Conservation (phyloP, 331 rosid genomes). For the Phaseolus coccineus region DNA sequence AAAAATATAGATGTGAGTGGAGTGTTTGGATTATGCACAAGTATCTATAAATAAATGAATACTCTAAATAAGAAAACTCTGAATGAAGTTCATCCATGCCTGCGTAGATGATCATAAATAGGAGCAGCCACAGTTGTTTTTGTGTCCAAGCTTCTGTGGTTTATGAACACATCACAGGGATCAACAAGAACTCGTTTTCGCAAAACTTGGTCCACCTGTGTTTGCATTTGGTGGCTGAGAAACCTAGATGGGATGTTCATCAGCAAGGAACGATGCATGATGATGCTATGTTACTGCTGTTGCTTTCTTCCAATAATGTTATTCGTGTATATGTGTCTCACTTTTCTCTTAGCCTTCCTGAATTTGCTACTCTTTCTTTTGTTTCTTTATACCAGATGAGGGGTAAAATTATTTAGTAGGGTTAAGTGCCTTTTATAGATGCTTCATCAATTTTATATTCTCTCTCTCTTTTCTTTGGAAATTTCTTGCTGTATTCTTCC, state of each 20-base stretch:
- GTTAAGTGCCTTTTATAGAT: not conserved
- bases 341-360: not conserved
- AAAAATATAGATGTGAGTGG: too few species aligned
- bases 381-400: not conserved
- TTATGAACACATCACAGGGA: slow-evolving; percentile 70
- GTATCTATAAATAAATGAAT: too few species aligned
- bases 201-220: slow-evolving; percentile 14
- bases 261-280: slow-evolving; percentile 47
- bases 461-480: not conserved
- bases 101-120: slow-evolving; percentile 63
- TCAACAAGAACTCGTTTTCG: slow-evolving; percentile 5
- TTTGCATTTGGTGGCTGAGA: slow-evolving; percentile 39
- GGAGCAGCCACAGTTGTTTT: slow-evolving; percentile 63
- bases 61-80: too few species aligned
- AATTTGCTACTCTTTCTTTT: not conserved
- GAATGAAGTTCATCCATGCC: not conserved
- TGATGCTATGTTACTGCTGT: not conserved
- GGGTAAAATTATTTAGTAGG: not conserved
- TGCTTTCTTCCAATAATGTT: not conserved
- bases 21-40: too few species aligned
- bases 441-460: not conserved
- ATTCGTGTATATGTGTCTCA: too few species aligned
- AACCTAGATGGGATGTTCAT: slow-evolving; percentile 39
- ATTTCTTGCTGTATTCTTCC: not conserved
- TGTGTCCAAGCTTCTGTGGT: slow-evolving; percentile 69